Base-by-base conservation (phyloP, 345 rosid species). In the Sapria himalayana region DNA sequence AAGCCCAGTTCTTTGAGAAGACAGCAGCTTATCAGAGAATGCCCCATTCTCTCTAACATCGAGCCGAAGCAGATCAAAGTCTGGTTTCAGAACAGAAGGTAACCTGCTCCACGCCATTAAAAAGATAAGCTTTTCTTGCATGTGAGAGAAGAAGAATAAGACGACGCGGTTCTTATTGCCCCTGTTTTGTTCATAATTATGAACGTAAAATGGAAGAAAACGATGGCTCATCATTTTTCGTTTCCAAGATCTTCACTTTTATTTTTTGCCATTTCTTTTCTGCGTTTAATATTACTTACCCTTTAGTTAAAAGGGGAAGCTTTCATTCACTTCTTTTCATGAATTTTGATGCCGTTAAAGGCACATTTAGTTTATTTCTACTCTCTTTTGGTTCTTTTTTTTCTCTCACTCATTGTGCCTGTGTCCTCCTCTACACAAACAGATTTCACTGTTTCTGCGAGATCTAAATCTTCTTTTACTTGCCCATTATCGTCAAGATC, bases 31-130 rank as follows among this genome's bases (percentile, higher is more conserved):
- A 80, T 91, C 49, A 73, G 96, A 15, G 99, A 91, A 56, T 91
- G 93, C 56, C 94, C 96, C 57, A 77, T 84, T 63, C 70, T 91
- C 54, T 52, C 85, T 52, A 73, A 91, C 68, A 78, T 91, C 38
- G 99, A 91, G 56, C 89, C 99, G 29, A 91, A 84, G 67, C 99
- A 91, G 74, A 91, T 91, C 85, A 91, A 91, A 73, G 96, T 91
- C 53, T 91, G 99, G 99, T 91, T 91, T 49, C 99, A 91, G 37
- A 91, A 91, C 48, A 92, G 96, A 67, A 84, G 99, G 99, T 81
- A 49, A 17, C 23, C 20, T 43, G 9, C 10, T n/a, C 2, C 8
- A 2, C 7, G 4, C 20, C 3, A 13, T 9, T 9, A 8, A 19
- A 10, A 3, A 23, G 29, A 1, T 2, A 8, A n/a, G n/a, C n/a